Evolutionary conservation across 768 basidiomycete genomes (phyloP), one percentile per base, ranked within the genome.

Genomic region (Pulveroboletus frians): DNA sequence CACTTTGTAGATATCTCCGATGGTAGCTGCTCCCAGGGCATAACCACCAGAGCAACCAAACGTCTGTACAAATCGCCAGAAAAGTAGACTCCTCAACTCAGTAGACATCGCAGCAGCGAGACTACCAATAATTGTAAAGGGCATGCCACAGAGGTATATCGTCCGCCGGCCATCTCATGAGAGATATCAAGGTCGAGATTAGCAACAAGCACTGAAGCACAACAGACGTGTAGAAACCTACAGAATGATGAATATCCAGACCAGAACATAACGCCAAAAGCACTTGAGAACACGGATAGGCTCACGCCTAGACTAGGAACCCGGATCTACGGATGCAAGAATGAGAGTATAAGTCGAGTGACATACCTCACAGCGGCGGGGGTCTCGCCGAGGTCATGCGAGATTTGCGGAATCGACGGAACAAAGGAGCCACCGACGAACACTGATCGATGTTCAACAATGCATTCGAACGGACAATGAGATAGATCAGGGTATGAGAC

Each of bases 331-430:
- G 5, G 30, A 26, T 21, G 14, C 5, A 11, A 21, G n/a, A 43
- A 4, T 7, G 29, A 18, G 9, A 9, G 6, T 5, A 15, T 7
- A 2, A 0, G 23, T 10, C 15, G n/a, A 15, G 31, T 6, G 31
- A 48, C 55, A 34, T 46, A 80, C 81, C 81, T 85, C 43, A 89
- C 74, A 15, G 83, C 64, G 14, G 76, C 55, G 0, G 75, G 75
- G 0, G 85, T 77, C 0, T 84, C 72, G 20, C 76, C 41, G 10
- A 92, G 64, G 51, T 92, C 87, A 23, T 63, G 66, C 7, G 88
- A 80, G 40, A 92, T 81, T 42, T 84, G 76, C 0, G 87, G 85
- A 48, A 91, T 84, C 0, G 81, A 80, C 0, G 88, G 88, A 2
- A 88, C 74, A 61, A 91, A 88, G 1, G 79, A 79, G 0, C 79